A percentile compares a stretch with the other conserved stretches of the same genome.
Evolutionary conservation across 1,284 basidiomycete genomes (phyloP).

Genomic region (Pisolithus thermaeus): DNA sequence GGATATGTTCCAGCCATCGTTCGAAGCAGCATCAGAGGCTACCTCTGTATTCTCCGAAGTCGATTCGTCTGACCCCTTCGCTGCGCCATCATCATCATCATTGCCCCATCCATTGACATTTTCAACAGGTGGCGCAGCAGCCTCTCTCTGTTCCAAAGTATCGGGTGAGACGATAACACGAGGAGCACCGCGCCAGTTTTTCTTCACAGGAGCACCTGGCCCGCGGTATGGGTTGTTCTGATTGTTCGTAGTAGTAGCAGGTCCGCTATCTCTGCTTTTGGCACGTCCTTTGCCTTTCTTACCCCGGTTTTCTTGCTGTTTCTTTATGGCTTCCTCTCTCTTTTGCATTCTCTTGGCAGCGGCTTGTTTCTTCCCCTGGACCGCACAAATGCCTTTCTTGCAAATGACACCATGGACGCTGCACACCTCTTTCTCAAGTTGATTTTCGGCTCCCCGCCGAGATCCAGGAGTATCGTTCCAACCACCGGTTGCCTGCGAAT

Average conservation of each 20-base stretch:
- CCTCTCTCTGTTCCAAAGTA: constrained; percentile 21
- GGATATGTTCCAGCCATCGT: constrained; percentile 16
- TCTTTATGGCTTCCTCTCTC: constrained; percentile 11
- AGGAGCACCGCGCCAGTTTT: constrained; percentile 26
- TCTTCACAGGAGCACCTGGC: constrained; percentile 28
- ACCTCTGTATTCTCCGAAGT: not conserved
- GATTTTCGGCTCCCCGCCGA: constrained; percentile 13
- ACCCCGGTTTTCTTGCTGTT: constrained; percentile 11
- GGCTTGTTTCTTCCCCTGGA: constrained; percentile 31
- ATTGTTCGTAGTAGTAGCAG: constrained; percentile 1
- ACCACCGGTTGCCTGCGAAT: not conserved
- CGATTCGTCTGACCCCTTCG: not conserved
- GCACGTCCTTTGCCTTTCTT: constrained; percentile 7
- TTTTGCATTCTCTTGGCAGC: constrained; percentile 23
- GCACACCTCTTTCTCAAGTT: constrained; percentile 25
- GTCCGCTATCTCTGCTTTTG: constrained; percentile 8
- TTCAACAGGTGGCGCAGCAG: constrained; percentile 5
- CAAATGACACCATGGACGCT: constrained; percentile 35
- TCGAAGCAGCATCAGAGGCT: constrained; percentile 11
- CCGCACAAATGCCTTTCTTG: constrained; percentile 40
- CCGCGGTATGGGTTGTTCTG: constrained; percentile 23
- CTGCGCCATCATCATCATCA: constrained; percentile 12
- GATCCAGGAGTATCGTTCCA: constrained; percentile 8
- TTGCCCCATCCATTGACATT: constrained; percentile 18
- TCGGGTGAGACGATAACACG: constrained; percentile 23